These are phyloP conservation scores for Pezicula carpinea DNA, from an alignment of 2,329 filamentous ascomycete species.

Conservation along the genomic window DNA sequence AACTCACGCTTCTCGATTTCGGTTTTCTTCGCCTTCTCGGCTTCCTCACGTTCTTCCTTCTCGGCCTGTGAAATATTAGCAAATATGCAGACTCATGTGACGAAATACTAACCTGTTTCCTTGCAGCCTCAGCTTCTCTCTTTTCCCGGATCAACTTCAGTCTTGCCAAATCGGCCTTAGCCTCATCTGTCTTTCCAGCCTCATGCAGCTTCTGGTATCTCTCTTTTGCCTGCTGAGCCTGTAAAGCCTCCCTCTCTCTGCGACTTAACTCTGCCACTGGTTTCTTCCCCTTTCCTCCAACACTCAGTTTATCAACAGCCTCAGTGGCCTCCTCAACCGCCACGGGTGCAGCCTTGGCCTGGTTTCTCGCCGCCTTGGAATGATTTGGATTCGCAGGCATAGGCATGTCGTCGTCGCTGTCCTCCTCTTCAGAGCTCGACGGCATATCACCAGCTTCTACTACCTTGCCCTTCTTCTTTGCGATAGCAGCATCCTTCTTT, in stretches of 20 bases:
- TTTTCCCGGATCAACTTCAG: conserved; percentile 79
- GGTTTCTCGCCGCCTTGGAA: conserved; percentile 65
- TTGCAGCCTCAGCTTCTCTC: conserved; percentile 75
- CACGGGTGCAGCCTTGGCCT: conserved; percentile 38
- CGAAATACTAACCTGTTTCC: conserved; percentile 64
- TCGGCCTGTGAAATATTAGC: conserved; percentile 29
- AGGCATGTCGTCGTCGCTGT: conserved; percentile 47
- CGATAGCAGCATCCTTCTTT: conserved; percentile 84
- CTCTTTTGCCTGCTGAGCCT: conserved; percentile 85
- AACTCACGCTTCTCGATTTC: conserved; percentile 40
- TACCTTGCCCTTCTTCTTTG: conserved; percentile 63
- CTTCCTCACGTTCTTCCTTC: conserved; percentile 33
- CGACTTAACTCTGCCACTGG: conserved; percentile 53
- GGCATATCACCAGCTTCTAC: conserved; percentile 85
- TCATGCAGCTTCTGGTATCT: conserved; percentile 88
- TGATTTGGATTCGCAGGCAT: conserved; percentile 93
- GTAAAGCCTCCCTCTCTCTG: conserved; percentile 71
- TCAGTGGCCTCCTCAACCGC: conserved; percentile 47
- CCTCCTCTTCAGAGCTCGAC: conserved; percentile 58
- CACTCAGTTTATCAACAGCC: conserved; percentile 49
- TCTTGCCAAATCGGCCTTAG: conserved; percentile 81
- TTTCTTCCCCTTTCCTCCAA: conserved; percentile 36
- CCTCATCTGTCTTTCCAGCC: conserved; percentile 94
- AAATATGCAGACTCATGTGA: neutral
- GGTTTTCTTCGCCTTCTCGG: conserved; percentile 36